phyloP scores from a whole-genome alignment of 768 basidiomycete genomes.

The Tylopilus intermedius region DNA sequence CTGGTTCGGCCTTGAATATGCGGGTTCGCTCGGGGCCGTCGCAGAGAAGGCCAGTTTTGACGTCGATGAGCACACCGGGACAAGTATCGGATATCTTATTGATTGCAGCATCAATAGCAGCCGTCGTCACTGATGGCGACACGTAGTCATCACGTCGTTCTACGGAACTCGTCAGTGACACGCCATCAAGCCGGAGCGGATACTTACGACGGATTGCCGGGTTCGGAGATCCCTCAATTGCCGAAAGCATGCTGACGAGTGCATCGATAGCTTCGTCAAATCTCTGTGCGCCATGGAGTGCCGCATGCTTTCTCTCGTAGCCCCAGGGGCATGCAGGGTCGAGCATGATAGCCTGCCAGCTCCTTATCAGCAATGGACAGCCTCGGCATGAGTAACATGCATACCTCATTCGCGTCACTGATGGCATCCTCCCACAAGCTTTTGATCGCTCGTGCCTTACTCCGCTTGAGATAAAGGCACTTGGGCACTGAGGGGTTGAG shows the following conservation, averaged over 20 bases:
- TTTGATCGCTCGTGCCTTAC: constrained; percentile 6
- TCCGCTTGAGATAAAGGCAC: constrained; percentile 11
- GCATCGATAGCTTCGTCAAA: constrained; percentile 1
- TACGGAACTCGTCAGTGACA: not conserved
- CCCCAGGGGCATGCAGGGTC: constrained; percentile 1
- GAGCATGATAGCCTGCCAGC: not conserved
- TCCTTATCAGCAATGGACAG: not conserved
- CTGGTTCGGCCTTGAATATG: not conserved
- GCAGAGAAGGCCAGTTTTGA: not conserved
- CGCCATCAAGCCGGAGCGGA: too few relatives aligned
- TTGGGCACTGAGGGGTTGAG: constrained; percentile 4
- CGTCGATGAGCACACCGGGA: not conserved
- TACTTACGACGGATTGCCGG: not conserved
- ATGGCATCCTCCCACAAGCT: constrained; percentile 15
- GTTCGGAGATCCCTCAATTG: not conserved
- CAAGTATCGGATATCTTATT: not conserved
- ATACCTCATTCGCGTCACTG: constrained; percentile 13
- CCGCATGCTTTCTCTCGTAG: not conserved
- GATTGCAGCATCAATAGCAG: not conserved
- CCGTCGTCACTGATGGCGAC: not conserved
- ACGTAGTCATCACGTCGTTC: not conserved
- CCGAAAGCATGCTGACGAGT: not conserved
- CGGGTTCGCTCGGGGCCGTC: not conserved
- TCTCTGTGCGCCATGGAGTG: not conserved
- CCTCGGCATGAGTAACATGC: not conserved